Percentiles rank a stretch among this genome's conserved stretches.
Evolutionary conservation across 352 stramenopile genomes (phyloP).

Genomic region (Globisporangium irregulare): DNA sequence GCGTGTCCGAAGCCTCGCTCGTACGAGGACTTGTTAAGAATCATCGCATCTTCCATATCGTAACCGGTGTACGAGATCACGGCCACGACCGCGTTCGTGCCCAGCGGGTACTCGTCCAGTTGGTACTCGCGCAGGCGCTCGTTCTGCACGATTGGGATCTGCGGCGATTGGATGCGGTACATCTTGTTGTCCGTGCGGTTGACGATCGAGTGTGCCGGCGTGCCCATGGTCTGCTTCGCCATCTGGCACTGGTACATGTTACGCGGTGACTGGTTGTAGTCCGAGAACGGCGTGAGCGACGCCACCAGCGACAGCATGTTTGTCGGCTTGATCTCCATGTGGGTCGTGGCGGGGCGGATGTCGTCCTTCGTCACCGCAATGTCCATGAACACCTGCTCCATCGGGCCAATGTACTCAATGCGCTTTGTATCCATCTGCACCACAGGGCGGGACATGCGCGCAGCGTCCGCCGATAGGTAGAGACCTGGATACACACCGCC

Average conservation of each 20-base stretch:
- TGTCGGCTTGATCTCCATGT: conserved; percentile 98
- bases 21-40: conserved; percentile 99
- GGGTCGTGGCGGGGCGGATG: conserved; percentile 94
- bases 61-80: conserved; percentile 99
- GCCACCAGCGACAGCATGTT: conserved; percentile 99
- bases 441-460: conserved; percentile 93
- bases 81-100: conserved; percentile 98
- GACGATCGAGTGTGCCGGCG: conserved; percentile 94
- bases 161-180: conserved; percentile 98
- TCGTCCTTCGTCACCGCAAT: conserved; percentile 97
- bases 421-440: conserved; percentile 88
- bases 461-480: conserved; percentile 96
- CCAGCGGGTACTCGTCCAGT: conserved; percentile 98
- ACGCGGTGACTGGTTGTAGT: conserved; percentile 99
- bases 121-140: conserved; percentile 94
- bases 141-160: conserved; percentile 98
- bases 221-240: conserved; percentile 99
- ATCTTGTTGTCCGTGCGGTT: conserved; percentile 99
- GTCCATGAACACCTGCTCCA: conserved; percentile 98
- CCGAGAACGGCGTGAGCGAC: conserved; percentile 98
- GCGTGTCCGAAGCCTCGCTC: conserved; percentile 98
- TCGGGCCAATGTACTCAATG: conserved; percentile 96
- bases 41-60: conserved; percentile 99
- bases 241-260: conserved; percentile 99
- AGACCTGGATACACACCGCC: conserved; percentile 97